Evolutionary conservation across 495 filamentous ascomycete species (phyloP).

Genomic region (Parathielavia appendiculata): DNA sequence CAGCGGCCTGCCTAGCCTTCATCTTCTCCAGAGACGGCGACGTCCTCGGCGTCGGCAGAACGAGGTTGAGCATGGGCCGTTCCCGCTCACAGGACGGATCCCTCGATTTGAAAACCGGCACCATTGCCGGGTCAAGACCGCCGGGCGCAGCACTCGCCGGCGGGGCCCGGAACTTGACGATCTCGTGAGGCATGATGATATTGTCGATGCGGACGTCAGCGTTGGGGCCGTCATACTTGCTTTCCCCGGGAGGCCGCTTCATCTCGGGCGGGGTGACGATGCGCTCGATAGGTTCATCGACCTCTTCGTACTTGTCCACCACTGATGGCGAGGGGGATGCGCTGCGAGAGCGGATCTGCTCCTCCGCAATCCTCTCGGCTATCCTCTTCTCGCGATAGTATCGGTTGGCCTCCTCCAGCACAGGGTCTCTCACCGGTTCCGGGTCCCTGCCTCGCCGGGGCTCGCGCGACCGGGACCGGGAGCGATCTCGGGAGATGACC

Average conservation of each 20-base stretch:
- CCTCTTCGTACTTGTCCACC: conserved; percentile 44
- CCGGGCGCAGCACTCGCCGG: background rate
- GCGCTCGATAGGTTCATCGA: conserved; percentile 31
- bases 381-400: conserved; percentile 48
- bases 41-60: conserved; percentile 46
- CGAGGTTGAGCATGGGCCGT: conserved; percentile 49
- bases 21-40: conserved; percentile 42
- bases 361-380: conserved; percentile 40
- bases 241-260: conserved; percentile 39
- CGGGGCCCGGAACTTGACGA: conserved; percentile 27
- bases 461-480: conserved; percentile 13
- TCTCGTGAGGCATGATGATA: conserved; percentile 38
- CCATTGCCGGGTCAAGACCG: conserved; percentile 2
- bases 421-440: conserved; percentile 35
- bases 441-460: conserved; percentile 21
- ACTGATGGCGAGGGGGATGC: conserved; percentile 43
- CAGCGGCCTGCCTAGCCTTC: conserved; percentile 14
- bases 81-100: conserved; percentile 47
- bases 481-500: conserved; percentile 29
- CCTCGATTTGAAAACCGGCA: conserved; percentile 37
- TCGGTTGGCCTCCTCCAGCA: conserved; percentile 48
- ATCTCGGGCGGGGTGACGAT: conserved; percentile 47
- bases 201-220: conserved; percentile 52
- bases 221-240: conserved; percentile 49
- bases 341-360: conserved; percentile 46